phyloP scores from a whole-genome alignment of 306 rosid genomes.

The Benincasa hispida region DNA sequence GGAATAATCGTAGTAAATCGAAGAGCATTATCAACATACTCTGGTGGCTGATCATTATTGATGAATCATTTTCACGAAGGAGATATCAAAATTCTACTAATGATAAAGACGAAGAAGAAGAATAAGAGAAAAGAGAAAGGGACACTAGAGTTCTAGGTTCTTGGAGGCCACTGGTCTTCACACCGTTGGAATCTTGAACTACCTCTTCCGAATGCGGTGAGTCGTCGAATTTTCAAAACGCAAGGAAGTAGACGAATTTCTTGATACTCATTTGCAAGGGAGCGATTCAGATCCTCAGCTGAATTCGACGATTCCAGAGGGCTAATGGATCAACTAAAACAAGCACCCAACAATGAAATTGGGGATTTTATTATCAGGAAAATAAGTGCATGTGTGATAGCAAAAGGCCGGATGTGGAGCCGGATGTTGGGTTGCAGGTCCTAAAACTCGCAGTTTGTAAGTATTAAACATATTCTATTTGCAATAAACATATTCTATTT shows the following conservation, averaged over 20 bases:
- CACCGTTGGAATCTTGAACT: conserved; percentile 26
- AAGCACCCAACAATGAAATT: conserved; percentile 73
- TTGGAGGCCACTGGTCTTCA: conserved; percentile 14
- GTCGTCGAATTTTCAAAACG: conserved; percentile 58
- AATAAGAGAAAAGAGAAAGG: too few species aligned
- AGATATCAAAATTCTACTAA: too few species aligned
- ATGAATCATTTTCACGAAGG: too few species aligned
- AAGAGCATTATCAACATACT: too few species aligned
- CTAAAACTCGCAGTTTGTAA: too few species aligned
- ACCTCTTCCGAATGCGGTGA: conserved; percentile 42
- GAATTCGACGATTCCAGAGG: conserved; percentile 86
- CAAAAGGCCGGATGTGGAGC: conserved; percentile 49
- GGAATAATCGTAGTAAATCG: too few species aligned
- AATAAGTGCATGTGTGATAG: conserved; percentile 43
- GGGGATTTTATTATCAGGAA: conserved; percentile 19
- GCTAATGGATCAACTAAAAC: conserved; percentile 45
- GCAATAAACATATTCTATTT: too few species aligned
- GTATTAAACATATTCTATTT: too few species aligned
- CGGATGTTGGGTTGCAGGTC: too few species aligned
- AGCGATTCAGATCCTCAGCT: conserved; percentile 67
- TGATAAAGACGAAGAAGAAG: too few species aligned
- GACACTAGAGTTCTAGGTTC: too few species aligned
- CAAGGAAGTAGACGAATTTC: conserved; percentile 60
- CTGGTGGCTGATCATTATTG: too few species aligned
- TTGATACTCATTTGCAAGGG: conserved; percentile 66